Base-by-base conservation (phyloP, 306 rosid species). In the Prunus armeniaca region DNA sequence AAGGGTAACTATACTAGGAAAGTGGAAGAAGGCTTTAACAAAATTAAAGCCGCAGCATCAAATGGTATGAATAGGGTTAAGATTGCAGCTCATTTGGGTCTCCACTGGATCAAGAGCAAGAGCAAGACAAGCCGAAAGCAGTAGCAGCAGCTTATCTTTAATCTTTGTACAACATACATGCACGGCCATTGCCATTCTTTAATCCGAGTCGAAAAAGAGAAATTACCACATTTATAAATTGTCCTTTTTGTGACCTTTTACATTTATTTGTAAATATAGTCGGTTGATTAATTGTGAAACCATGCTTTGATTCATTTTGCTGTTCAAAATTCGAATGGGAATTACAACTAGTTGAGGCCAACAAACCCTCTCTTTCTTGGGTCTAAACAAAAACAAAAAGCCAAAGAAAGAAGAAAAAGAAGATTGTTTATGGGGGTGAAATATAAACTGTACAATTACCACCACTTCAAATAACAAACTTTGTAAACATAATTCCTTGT, bases 101-200 rank as follows among this genome's bases (percentile, higher is more conserved):
- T 72, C 18, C 83, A 68, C 20, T 85, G 86, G 84, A 74, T 85
- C 77, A 85, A 72, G n/a, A 83, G 76, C 6, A 82, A 67, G 73
- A 82, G 68, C 55, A 82, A 76, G 71, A 75, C 81, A 67, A 74
- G 83, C 57, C 27, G 65, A 72, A 77, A 82, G 71, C 78, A 72
- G 12, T 77, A 67, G 43, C 12, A 25, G 8, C 62, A 46, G 9
- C 43, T 38, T 7, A 7, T 38, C 43, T 38, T 38, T 38, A 7
- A 38, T 38, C 43, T 6, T 38, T 38, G 43, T 7, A 38, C 43
- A 38, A 7, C 43, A 38, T 38, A 38, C 43, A 7, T 7, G 43
- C 43, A 6, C 2, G 2, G 54, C 54, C 54, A 14, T 49, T 49
- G 4, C 17, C 54, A 49, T 49, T 49, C 17, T 49, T 49, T 12